Evolutionary conservation across 1,139 yeast genomes (phyloP), one percentile per base, ranked within the genome.

Genomic region (Blastobotrys capitulatus): DNA sequence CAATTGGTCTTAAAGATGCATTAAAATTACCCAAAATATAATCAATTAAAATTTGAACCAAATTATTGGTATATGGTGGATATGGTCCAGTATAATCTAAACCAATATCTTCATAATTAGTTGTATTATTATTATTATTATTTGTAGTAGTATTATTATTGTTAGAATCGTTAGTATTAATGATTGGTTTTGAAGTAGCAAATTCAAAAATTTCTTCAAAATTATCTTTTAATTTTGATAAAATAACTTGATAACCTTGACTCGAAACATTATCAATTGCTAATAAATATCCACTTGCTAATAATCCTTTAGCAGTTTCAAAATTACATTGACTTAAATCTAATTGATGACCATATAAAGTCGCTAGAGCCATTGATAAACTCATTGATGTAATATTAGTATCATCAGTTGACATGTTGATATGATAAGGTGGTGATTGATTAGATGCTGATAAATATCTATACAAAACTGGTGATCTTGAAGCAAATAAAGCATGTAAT

Each of bases 391-490:
- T 79, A 60, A 76, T 71, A 58, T 73, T 75, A 51, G 75, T 77
- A 63, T 79, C 83, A 53, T 75, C 73, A 20, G 77, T 77, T 31
- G 77, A 71, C 59, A 79, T 71, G 38, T 76, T 75, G 39, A 79
- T 79, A 54, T 76, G 78, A 56, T 77, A 74, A 10, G 82, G 78
- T 15, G 80, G 59, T 18, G 61, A 62, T 26, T 46, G 47, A 26
- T 52, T 55, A 36, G 56, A 38, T 36, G 54, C 53, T n/a, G 60
- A 51, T 36, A 66, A 57, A 40, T 56, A 56, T 32, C 57, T 60
- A 53, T 62, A 62, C 32, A 66, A 55, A 42, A 61, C 58, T 5
- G 70, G 69, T 31, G 69, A 65, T 37, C 67, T 57, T 32, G 68
- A 60, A 13, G 61, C 64, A 51, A 66, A 61, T 27, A 66, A 60